A percentile compares a stretch with the other conserved stretches of the same genome.
Conservation (phyloP, 1,139 yeast genomes). For the Geotrichum cucujoidarum region DNA sequence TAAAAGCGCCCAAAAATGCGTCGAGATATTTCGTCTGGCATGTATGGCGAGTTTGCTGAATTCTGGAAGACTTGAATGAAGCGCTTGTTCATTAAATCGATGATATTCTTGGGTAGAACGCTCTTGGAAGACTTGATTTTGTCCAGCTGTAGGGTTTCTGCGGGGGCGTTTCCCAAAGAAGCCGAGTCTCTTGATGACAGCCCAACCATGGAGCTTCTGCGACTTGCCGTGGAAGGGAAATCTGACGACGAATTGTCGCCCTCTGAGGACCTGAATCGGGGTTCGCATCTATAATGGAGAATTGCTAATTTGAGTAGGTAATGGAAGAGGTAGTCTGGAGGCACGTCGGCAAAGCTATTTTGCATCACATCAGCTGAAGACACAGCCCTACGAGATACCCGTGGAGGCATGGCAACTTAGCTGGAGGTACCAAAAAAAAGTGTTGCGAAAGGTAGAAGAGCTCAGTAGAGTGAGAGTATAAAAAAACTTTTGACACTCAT, state of each 20-base stretch:
- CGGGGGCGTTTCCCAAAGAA: background rate
- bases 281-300: slow-evolving; percentile 34
- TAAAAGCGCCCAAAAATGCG: slow-evolving; percentile 20
- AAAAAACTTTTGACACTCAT: too few species aligned
- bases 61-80: background rate
- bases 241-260: background rate
- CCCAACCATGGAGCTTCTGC: slow-evolving; percentile 15
- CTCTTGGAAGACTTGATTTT: slow-evolving; percentile 14
- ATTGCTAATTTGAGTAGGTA: slow-evolving; percentile 34
- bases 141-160: slow-evolving; percentile 1
- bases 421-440: too few species aligned
- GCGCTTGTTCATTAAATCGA: slow-evolving; percentile 1
- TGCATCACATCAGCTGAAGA: background rate
- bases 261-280: slow-evolving; percentile 26
- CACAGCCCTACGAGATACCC: slow-evolving; percentile 13
- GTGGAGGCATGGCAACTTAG: slow-evolving; percentile 8
- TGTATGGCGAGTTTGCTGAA: slow-evolving; percentile 2
- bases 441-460: too few species aligned
- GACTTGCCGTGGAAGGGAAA: slow-evolving; percentile 5
- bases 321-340: slow-evolving; percentile 33
- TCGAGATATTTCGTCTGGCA: slow-evolving; percentile 20
- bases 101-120: slow-evolving; percentile 10
- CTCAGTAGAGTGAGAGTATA: too few species aligned
- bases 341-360: slow-evolving; percentile 19
- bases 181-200: background rate